Evolutionary conservation across 2,329 filamentous ascomycete species (phyloP), one percentile per base, ranked within the genome.

Genomic region (Davidsoniella australis): DNA sequence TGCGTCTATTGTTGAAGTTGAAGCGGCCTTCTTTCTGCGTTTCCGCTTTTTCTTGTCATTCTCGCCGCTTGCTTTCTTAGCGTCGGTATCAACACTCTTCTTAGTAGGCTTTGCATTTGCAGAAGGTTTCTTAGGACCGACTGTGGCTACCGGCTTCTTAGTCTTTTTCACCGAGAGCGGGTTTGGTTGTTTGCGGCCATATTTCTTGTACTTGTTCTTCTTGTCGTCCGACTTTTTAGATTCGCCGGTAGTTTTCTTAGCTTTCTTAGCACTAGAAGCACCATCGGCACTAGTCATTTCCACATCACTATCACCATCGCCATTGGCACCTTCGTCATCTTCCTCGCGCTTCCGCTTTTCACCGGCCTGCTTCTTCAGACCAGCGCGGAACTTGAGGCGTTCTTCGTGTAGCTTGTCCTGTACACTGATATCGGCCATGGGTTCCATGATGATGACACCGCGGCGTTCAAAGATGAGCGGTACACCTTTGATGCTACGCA

Each of bases 391-490:
- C 65, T 93, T 93, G 50, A 70, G 71, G 57, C 71, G 75, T 68
- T 91, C 85, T 54, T 84, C 82, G 52, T 69, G 69, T 47, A 80
- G 73, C 53, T 80, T 73, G 43, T 76, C 70, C 51, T 75, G 70
- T 38, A 72, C 73, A 14, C 79, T 83, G 48, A 72, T 72, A 38
- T 69, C 72, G 16, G 82, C 79, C 81, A 91, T 86, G 12, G 82
- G 82, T 63, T 84, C 76, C 46, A 69, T 59, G 43, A 69, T 68
- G 76, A 89, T 84, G 48, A 93, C 83, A 54, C 80, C 84, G 50
- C 82, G 71, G 55, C 79, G 78, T 56, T 89, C 82, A 61, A 89
- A 89, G 43, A 91, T 75, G 54, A 89, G 62, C 17, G 85, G 85
- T 45, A 85, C 80, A 17, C 82, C 84, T 20, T 75, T 71, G 17